Evolutionary conservation across 106 monocot species (phyloP).

Genomic region (Dioscorea alata): DNA sequence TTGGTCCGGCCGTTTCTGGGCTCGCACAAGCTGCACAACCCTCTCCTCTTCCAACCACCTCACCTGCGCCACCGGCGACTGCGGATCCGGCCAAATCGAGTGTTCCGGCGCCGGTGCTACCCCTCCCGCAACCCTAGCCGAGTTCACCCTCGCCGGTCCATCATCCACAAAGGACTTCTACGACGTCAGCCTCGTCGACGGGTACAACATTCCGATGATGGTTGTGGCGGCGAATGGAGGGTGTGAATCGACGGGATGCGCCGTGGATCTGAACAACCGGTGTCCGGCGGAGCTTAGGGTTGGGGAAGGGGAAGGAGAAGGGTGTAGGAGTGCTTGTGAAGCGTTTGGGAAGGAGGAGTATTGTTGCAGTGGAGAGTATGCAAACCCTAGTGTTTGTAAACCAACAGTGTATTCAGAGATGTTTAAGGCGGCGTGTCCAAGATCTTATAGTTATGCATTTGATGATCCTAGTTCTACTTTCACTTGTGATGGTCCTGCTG

Average conservation of each 20-base stretch:
- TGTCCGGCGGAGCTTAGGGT: constrained; percentile 37
- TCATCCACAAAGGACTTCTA: constrained; percentile 38
- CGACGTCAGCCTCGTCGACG: constrained; percentile 67
- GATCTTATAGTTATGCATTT: constrained; percentile 77
- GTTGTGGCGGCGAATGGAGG: constrained; percentile 15
- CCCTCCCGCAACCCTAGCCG: constrained; percentile 41
- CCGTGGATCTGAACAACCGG: constrained; percentile 27
- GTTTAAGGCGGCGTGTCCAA: constrained; percentile 75
- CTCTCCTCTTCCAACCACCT: constrained; percentile 13
- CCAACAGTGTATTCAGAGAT: constrained; percentile 56
- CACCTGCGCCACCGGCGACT: constrained; percentile 44
- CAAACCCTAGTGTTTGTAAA: constrained; percentile 44
- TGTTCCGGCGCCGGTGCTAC: constrained; percentile 39
- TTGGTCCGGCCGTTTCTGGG: constrained; percentile 64
- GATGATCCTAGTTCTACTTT: constrained; percentile 73
- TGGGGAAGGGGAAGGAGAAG: constrained; percentile 17
- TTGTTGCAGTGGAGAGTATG: constrained; percentile 70
- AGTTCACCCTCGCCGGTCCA: constrained; percentile 46
- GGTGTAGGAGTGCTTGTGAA: constrained; percentile 61
- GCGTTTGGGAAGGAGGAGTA: constrained; percentile 73
- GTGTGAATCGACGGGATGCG: constrained; percentile 36
- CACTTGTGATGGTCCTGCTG: constrained; percentile 46
- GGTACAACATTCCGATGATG: constrained; percentile 47
- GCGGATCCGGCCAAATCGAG: constrained; percentile 26
- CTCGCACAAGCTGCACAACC: constrained; percentile 30